A percentile compares a stretch with the other conserved stretches of the same genome.
These are phyloP conservation scores for Thermothielavioides terrestris DNA, from an alignment of 495 filamentous ascomycete genomes.

Conservation along the genomic window DNA sequence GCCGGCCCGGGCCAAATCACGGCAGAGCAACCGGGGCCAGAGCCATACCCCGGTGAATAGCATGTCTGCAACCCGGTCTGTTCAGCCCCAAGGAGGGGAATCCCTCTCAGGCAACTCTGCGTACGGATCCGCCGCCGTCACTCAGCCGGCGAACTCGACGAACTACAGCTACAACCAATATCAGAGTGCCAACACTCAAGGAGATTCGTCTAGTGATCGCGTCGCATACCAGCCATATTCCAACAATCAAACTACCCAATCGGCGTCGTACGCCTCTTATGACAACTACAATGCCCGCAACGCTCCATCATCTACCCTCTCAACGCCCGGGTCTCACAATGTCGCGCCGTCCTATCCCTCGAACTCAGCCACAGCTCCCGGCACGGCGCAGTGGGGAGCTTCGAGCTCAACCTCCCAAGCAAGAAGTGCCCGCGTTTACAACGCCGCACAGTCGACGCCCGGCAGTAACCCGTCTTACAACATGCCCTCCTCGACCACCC, in stretches of 20 bases:
- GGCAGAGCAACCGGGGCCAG: slow-evolving; percentile 17
- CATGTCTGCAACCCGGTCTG: slow-evolving; percentile 2
- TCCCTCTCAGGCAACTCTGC: slow-evolving; percentile 2
- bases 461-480: slow-evolving; percentile 9
- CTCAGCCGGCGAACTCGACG: slow-evolving; percentile 9
- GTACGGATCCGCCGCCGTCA: slow-evolving; percentile 2
- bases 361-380: slow-evolving; percentile 11
- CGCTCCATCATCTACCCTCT: slow-evolving; percentile 7
- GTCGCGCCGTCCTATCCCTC: slow-evolving; percentile 17
- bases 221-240: slow-evolving; percentile 22
- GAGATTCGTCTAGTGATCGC: slow-evolving; percentile 14
- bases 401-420: slow-evolving; percentile 10
- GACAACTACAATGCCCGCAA: slow-evolving; percentile 17
- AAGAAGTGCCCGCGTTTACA: slow-evolving; percentile 17
- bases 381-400: slow-evolving; percentile 19
- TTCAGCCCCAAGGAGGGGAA: slow-evolving; percentile 7
- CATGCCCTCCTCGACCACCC: no score
- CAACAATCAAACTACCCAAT: slow-evolving; percentile 3
- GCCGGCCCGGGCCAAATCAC: slow-evolving; percentile 15
- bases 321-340: slow-evolving; percentile 14
- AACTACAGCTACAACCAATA: slow-evolving; percentile 19
- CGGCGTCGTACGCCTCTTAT: slow-evolving; percentile 20
- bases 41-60: slow-evolving; percentile 17
- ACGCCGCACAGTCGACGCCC: slow-evolving; percentile 8
- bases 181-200: slow-evolving; percentile 6